Base-by-base conservation (phyloP, 768 basidiomycete species). In the Hemileccinum impolitum region DNA sequence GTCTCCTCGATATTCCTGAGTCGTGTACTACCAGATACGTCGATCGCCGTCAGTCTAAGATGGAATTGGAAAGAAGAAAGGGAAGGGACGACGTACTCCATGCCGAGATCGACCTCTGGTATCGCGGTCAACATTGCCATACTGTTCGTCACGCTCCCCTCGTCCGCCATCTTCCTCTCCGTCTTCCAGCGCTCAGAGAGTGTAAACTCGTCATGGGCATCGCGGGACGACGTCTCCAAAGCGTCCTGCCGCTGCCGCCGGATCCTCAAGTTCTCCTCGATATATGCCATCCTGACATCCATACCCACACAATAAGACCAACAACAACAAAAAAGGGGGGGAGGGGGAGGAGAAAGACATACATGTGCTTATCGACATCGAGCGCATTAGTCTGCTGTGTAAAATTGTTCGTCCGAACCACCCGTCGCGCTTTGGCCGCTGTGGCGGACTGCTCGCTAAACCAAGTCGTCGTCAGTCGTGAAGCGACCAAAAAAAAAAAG, bases 351-450 rank as follows among this genome's bases (percentile, higher is more conserved):
- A n/a, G 4, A 13, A 8, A 23, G 21, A 72, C 90, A 43, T 49
- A 94, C 95, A 98, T 98, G 62, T 98, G 96, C 63, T 97, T 98
- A 72, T 99, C 95, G 21, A 96, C 94, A 63, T 97, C 95, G 18
- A 97, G 77, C 1, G 84, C 82, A 64, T 96, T 95, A 4, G 95
- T 99, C 70, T 97, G 95, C 54, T 94, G 91, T 0, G 96, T 99
- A 64, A 99, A 98, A 70, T 96, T 96, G 69, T 90, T 95, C 18
- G 82, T 73, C 35, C 92, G 75, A 2, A 94, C 85, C 6, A 85
- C 80, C 43, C 83, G 75, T 50, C 90, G 75, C 10, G 88, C 84
- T 49, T 80, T 85, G 3, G 85, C 81, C 45, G 84, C 82, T 26
- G 82, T 79, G 39, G 84, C 84, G 36, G 80, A 80, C 51, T 79